phyloP scores from a whole-genome alignment of 176 grass and related monocot genomes.

The Oryza nivara region DNA sequence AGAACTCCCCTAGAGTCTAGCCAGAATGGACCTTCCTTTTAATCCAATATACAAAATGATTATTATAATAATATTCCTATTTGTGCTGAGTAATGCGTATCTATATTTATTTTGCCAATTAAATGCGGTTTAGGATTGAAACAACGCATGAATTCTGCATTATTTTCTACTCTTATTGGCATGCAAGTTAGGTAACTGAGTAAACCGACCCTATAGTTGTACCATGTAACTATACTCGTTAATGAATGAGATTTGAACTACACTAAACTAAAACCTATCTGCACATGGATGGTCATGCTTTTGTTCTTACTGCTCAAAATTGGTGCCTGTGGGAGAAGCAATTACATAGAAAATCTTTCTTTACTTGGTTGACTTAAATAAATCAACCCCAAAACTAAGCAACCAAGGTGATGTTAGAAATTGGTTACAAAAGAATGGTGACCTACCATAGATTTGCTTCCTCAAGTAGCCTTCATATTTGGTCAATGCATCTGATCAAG shows the following conservation, averaged over 20 bases:
- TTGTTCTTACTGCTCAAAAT: background rate
- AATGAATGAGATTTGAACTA: background rate
- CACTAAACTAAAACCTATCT: background rate
- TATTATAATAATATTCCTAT: background rate
- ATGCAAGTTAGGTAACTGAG: background rate
- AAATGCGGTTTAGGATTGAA: background rate
- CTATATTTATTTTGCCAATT: background rate
- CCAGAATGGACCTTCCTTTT: background rate
- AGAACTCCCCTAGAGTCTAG: background rate
- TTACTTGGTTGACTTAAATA: slow-evolving; percentile 7
- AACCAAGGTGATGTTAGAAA: background rate
- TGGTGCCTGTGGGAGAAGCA: slow-evolving; percentile 1
- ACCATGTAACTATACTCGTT: background rate
- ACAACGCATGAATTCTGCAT: slow-evolving; percentile 13
- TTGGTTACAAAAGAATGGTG: background rate
- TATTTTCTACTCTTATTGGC: background rate
- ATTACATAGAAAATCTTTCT: slow-evolving; percentile 5
- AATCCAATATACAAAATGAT: background rate
- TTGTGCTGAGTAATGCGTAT: background rate
- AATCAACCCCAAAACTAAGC: background rate
- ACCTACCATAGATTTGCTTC: background rate
- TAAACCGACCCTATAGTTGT: background rate
- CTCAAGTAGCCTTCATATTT: slow-evolving; percentile 5
- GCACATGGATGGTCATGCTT: background rate
- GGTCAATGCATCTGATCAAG: background rate